Percentiles rank a stretch among this genome's conserved stretches.
Conservation (phyloP, 2,329 filamentous ascomycete genomes). For the Paecilomyces sp. region DNA sequence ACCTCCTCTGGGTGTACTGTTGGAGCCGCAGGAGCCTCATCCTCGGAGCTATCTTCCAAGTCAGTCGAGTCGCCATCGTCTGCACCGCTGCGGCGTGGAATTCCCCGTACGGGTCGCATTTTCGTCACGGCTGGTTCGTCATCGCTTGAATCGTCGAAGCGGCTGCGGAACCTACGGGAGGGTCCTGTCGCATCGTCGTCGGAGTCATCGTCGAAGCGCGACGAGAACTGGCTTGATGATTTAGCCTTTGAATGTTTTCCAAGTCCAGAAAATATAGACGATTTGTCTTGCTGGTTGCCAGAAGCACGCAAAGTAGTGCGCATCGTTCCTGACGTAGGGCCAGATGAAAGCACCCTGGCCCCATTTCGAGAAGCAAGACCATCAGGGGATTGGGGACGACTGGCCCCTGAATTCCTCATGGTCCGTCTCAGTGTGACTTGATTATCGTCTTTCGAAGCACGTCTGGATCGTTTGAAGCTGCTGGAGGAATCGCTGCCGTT, state of each 20-base stretch:
- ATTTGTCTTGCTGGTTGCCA: conserved; percentile 22
- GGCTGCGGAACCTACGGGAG: conserved; percentile 42
- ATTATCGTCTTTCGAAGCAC: conserved; percentile 39
- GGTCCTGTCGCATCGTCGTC: conserved; percentile 52
- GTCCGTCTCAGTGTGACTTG: conserved; percentile 61
- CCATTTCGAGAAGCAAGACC: conserved; percentile 56
- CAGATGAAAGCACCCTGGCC: conserved; percentile 38
- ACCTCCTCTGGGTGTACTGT: conserved; percentile 17
- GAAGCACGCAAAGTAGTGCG: conserved; percentile 45
- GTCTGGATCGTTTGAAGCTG: conserved; percentile 66
- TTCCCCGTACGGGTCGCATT: conserved; percentile 52
- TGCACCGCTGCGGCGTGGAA: conserved; percentile 50
- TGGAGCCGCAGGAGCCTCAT: conserved; percentile 22
- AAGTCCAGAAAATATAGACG: conserved; percentile 33
- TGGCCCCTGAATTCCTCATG: conserved; percentile 53
- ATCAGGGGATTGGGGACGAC: conserved; percentile 28
- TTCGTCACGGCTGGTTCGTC: conserved; percentile 46
- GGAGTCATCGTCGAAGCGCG: conserved; percentile 51
- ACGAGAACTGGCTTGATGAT: conserved; percentile 27
- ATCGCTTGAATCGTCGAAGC: conserved; percentile 68
- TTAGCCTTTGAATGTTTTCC: conserved; percentile 24
- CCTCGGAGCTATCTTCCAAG: conserved; percentile 54
- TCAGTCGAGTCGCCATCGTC: conserved; percentile 58
- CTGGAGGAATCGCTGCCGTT: conserved; percentile 63
- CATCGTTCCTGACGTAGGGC: conserved; percentile 34